A percentile compares a stretch with the other conserved stretches of the same genome.
Conservation (phyloP, 805 yeast genomes). For the Priceomyces carsonii region DNA sequence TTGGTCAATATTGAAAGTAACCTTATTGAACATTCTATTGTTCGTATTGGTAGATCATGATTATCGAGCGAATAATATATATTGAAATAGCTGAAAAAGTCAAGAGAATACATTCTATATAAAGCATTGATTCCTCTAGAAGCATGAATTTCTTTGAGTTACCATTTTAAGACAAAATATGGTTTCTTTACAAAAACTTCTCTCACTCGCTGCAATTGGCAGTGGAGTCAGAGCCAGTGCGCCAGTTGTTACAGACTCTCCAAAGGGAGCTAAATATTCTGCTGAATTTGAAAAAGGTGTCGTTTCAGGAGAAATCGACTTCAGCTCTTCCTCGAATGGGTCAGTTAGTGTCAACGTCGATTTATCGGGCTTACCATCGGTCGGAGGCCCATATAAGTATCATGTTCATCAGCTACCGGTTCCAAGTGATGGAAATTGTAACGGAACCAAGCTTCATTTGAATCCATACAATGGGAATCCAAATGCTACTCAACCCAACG, state of each 20-base stretch:
- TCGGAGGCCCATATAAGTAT: constrained; percentile 42
- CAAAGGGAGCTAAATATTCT: constrained; percentile 23
- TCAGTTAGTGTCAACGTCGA: constrained; percentile 33
- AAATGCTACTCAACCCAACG: constrained; percentile 22
- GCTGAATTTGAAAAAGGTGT: constrained; percentile 28
- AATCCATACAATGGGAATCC: constrained; percentile 38
- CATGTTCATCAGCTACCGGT: constrained; percentile 40
- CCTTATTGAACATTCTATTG: too few relatives aligned
- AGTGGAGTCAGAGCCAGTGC: background rate
- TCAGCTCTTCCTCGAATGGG: constrained; percentile 31
- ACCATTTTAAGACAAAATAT: constrained; percentile 6
- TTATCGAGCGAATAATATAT: too few relatives aligned
- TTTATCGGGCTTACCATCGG: constrained; percentile 29
- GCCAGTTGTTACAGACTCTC: constrained; percentile 24
- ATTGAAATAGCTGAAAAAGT: too few relatives aligned
- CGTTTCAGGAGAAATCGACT: constrained; percentile 30
- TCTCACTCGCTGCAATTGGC: constrained; percentile 3
- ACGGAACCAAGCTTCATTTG: constrained; percentile 36
- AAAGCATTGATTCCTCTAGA: too few relatives aligned
- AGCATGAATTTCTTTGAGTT: too few relatives aligned
- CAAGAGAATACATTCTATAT: too few relatives aligned
- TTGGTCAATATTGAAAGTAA: too few relatives aligned
- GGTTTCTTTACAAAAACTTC: constrained; percentile 1
- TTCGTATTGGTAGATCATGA: too few relatives aligned
- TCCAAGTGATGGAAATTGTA: constrained; percentile 38